These are phyloP conservation scores for Psilocybe cubensis DNA, from an alignment of 768 basidiomycete species.

Conservation along the genomic window DNA sequence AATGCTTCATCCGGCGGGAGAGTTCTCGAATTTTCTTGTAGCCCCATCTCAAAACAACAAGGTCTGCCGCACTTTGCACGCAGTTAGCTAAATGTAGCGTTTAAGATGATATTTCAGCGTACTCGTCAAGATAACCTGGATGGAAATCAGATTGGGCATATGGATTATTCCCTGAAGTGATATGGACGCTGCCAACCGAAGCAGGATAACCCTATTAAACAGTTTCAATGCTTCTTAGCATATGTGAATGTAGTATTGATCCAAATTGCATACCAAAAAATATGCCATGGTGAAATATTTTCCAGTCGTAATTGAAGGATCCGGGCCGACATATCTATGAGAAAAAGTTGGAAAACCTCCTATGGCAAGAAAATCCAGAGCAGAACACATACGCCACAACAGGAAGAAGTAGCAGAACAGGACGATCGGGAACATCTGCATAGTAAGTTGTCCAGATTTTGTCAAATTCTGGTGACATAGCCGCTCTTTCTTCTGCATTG, in stretches of 20 bases:
- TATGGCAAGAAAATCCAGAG: neutral
- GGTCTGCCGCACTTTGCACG: constrained; percentile 38
- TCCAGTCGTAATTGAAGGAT: constrained; percentile 17
- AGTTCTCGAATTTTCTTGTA: constrained; percentile 63
- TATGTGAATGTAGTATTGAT: neutral
- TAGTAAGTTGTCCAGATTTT: constrained; percentile 56
- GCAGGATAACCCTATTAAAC: constrained; percentile 44
- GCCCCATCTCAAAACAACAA: constrained; percentile 48
- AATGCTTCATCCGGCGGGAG: constrained; percentile 52
- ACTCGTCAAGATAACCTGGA: constrained; percentile 49
- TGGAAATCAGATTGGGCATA: constrained; percentile 49
- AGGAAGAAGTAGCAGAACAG: constrained; percentile 47
- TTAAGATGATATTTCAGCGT: constrained; percentile 12
- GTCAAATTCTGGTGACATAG: constrained; percentile 53
- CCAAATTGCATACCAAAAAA: constrained; percentile 16
- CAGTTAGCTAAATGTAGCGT: neutral
- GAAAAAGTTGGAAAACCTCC: neutral
- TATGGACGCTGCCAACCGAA: constrained; percentile 52
- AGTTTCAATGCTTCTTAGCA: neutral
- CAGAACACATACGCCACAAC: constrained; percentile 39
- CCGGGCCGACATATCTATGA: constrained; percentile 21
- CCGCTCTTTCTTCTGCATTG: constrained; percentile 47
- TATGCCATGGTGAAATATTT: constrained; percentile 25
- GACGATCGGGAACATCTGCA: constrained; percentile 56
- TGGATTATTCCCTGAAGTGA: constrained; percentile 42